Evolutionary conservation across 495 filamentous ascomycete genomes (phyloP).

Genomic region (Achaetomiella virescens): DNA sequence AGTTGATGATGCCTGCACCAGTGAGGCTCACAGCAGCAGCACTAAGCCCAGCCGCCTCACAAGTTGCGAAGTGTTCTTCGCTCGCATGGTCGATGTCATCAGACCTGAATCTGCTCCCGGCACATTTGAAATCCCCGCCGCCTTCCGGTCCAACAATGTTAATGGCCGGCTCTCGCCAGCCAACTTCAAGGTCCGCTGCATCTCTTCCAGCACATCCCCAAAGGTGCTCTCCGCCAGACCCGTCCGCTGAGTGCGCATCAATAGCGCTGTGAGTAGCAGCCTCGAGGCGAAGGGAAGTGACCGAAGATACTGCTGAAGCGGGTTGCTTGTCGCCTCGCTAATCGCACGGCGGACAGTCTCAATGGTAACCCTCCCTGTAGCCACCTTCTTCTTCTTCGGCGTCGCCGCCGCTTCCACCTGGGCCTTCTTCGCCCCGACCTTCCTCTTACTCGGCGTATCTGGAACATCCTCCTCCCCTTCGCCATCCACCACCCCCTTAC

Average conservation of each 20-base stretch:
- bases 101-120: background rate
- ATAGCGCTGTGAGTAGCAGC: constrained; percentile 73
- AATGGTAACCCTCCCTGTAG: constrained; percentile 68
- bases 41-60: constrained; percentile 58
- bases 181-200: constrained; percentile 62
- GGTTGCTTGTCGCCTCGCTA: constrained; percentile 86
- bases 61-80: constrained; percentile 10
- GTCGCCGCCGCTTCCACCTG: background rate
- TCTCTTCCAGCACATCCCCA: constrained; percentile 89
- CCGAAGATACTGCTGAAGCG: constrained; percentile 81
- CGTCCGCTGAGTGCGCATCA: constrained; percentile 71
- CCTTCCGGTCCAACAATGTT: constrained; percentile 21
- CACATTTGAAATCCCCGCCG: background rate
- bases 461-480: constrained; percentile 19
- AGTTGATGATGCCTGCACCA: constrained; percentile 77
- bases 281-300: constrained; percentile 75
- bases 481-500: background rate
- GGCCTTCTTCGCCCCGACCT: too few relatives aligned
- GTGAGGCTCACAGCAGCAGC: constrained; percentile 72
- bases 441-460: constrained; percentile 36
- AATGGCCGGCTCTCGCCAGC: constrained; percentile 41
- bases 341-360: constrained; percentile 90
- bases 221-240: constrained; percentile 82
- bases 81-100: constrained; percentile 1
- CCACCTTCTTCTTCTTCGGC: constrained; percentile 17